phyloP scores from a whole-genome alignment of 1,139 yeast species.

The Geotrichum reessii region DNA sequence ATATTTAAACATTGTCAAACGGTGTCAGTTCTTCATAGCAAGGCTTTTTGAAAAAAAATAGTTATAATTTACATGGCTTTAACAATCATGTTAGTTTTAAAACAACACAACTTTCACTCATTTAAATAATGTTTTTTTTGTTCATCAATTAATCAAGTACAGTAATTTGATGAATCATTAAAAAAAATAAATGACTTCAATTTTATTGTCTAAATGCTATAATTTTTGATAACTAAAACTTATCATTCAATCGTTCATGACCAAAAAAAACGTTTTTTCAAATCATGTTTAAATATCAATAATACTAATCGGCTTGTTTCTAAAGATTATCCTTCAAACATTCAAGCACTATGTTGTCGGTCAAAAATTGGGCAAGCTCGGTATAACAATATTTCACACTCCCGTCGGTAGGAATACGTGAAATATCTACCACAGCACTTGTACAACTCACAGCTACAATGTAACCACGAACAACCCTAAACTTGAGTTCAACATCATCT shows the following conservation, averaged over 20 bases:
- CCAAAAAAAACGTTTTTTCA: neutral
- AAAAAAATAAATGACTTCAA: no score
- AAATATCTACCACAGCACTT: neutral
- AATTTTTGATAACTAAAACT: neutral
- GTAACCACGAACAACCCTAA: slow-evolving; percentile 1
- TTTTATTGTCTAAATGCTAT: no score
- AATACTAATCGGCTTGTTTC: neutral
- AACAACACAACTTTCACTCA: no score
- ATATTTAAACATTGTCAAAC: no score
- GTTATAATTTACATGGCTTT: no score
- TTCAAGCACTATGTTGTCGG: neutral
- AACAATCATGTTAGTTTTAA: no score
- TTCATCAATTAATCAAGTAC: no score
- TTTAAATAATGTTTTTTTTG: no score
- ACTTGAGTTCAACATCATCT: neutral
- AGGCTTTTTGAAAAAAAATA: no score
- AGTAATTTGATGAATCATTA: no score
- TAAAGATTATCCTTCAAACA: neutral
- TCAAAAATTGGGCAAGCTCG: neutral
- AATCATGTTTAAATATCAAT: no score
- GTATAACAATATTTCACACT: neutral
- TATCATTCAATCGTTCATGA: neutral
- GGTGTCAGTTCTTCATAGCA: no score
- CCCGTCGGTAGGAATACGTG: neutral
- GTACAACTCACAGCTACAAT: neutral